Evolutionary conservation across 2,329 filamentous ascomycete species (phyloP).

Genomic region (Truncatella angustata): DNA sequence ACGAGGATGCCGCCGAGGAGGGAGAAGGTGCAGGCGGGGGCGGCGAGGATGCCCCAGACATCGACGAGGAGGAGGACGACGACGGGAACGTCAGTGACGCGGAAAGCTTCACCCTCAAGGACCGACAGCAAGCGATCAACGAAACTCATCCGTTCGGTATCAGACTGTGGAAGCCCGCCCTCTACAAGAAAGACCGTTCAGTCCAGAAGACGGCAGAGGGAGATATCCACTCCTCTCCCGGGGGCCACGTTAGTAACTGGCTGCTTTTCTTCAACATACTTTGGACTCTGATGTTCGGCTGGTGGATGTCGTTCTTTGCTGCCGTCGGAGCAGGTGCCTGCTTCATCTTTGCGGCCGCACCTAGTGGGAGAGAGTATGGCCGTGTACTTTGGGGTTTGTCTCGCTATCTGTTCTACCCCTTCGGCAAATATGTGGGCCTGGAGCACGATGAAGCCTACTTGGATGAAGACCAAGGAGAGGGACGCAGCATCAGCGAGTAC

Average conservation of each 20-base stretch:
- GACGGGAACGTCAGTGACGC: constrained; percentile 77
- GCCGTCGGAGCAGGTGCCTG: constrained; percentile 74
- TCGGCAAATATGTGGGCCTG: constrained; percentile 92
- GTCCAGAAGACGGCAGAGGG: constrained; percentile 95
- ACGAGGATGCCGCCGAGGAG: constrained; percentile 33
- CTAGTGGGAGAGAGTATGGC: constrained; percentile 83
- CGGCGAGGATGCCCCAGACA: constrained; percentile 26
- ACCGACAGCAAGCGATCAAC: constrained; percentile 96
- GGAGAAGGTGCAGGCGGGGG: constrained; percentile 35
- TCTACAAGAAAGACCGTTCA: constrained; percentile 97
- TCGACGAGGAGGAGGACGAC: constrained; percentile 52
- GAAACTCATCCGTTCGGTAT: constrained; percentile 98
- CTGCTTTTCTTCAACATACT: constrained; percentile 83
- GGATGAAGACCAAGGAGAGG: constrained; percentile 93
- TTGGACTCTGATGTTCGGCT: constrained; percentile 91
- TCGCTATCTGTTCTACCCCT: constrained; percentile 89
- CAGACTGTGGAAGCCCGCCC: constrained; percentile 94
- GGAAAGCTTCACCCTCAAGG: constrained; percentile 96
- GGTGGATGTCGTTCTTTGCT: constrained; percentile 86
- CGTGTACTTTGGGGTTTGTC: constrained; percentile 80
- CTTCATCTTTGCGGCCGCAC: constrained; percentile 73
- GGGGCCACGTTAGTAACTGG: constrained; percentile 80
- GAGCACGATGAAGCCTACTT: constrained; percentile 92
- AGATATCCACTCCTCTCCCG: constrained; percentile 94
- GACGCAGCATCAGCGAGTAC: constrained; percentile 95